Evolutionary conservation across 768 basidiomycete genomes (phyloP), one percentile per base, ranked within the genome.

Genomic region (Rhodosporidiobolus odoratus): DNA sequence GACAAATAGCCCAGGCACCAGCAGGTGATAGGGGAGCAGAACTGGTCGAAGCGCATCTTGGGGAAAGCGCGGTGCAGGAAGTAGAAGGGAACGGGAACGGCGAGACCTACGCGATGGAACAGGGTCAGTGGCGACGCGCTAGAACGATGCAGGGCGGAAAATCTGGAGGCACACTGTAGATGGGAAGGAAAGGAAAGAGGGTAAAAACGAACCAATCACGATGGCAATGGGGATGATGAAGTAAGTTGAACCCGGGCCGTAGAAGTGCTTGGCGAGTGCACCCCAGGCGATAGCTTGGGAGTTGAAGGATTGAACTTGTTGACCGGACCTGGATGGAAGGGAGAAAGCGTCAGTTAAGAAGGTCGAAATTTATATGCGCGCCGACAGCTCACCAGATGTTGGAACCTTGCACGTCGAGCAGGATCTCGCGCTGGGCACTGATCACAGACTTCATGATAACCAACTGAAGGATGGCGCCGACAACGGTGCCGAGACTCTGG

Each of bases 391-490:
- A 43, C 86, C 86, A 88, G 52, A 88, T 81, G 62, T 87, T 86
- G 4, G 86, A 86, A 35, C 87, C 86, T 73, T 87, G 80, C 0
- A 85, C 82, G 9, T 82, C 83, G 34, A 86, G 78, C 6, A 88
- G 77, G 35, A 85, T 84, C 0, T 82, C 81, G 0, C 82, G 80
- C 57, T 86, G 84, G 47, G 78, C 81, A 60, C 81, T 80, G 75
- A 88, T 82, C 67, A 88, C 84, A 2, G 82, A 82, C 71, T 85
- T 86, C 85, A 85, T 88, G 68, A 90, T 85, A 53, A 86, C 83
- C 78, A 79, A 48, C 58, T 75, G 70, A 30, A 77, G 74, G 56
- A 72, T 45, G 47, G 71, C 71, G 70, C 84, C 86, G 41, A 88
- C 79, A 52, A 88, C 78, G 10, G 86, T 84, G 2, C 87, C 86